Conservation (phyloP, 2,329 filamentous ascomycete genomes). For the Colletotrichum lini region DNA sequence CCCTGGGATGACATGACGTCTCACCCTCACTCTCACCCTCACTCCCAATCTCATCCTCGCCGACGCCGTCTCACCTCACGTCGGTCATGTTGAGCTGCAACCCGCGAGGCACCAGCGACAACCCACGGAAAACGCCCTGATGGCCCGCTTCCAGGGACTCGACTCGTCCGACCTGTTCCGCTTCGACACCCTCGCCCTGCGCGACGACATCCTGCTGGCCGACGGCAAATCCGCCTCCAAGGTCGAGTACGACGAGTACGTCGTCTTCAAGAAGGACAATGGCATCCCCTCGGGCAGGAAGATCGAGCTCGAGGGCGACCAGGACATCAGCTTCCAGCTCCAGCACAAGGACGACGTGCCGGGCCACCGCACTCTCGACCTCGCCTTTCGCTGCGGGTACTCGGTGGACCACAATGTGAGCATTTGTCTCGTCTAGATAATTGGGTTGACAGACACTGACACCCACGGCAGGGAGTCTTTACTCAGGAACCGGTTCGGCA, state of each 20-base stretch:
- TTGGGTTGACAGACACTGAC: slow-evolving; percentile 3
- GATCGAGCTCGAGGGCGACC: slow-evolving; percentile 32
- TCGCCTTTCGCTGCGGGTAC: slow-evolving; percentile 51
- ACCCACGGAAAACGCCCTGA: slow-evolving; percentile 31
- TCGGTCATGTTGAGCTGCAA: slow-evolving; percentile 35
- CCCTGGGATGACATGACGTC: slow-evolving; percentile 14
- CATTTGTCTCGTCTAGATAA: too few relatives aligned
- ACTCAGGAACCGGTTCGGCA: slow-evolving; percentile 36
- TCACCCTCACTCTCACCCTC: slow-evolving; percentile 10
- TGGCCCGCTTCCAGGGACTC: slow-evolving; percentile 39
- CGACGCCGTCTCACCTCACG: slow-evolving; percentile 8
- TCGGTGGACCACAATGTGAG: slow-evolving; percentile 49
- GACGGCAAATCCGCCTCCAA: slow-evolving; percentile 49
- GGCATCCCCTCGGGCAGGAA: slow-evolving; percentile 25
- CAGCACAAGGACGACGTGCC: slow-evolving; percentile 52
- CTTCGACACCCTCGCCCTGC: slow-evolving; percentile 53
- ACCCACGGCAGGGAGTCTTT: slow-evolving; percentile 32
- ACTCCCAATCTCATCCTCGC: not conserved
- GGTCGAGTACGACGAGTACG: slow-evolving; percentile 57
- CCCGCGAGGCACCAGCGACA: slow-evolving; percentile 14
- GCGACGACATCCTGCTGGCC: slow-evolving; percentile 52
- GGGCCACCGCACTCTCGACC: slow-evolving; percentile 50
- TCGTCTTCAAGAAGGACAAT: slow-evolving; percentile 51
- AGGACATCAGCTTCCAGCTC: slow-evolving; percentile 49
- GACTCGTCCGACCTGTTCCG: slow-evolving; percentile 53